Conservation (phyloP, 148 eudicot species). For the Linanthus parryae region DNA sequence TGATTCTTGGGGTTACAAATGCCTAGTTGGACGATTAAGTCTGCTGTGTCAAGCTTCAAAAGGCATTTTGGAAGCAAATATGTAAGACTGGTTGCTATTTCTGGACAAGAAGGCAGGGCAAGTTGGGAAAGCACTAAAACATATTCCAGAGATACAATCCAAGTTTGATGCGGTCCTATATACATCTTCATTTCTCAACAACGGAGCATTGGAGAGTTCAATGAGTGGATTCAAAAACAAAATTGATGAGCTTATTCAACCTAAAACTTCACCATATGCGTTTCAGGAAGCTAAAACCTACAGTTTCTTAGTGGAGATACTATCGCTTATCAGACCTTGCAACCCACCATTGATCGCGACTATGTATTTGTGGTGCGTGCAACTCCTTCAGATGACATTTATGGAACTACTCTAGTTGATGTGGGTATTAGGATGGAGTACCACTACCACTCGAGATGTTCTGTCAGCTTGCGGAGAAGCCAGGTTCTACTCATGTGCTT, state of each 20-base stretch:
- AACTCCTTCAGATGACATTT: not conserved
- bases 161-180: not conserved
- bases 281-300: too few species aligned
- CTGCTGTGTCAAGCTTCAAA: not conserved
- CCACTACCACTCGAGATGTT: slow-evolving; percentile 9
- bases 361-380: not conserved
- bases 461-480: not conserved
- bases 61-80: not conserved
- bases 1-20: too few species aligned
- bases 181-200: not conserved
- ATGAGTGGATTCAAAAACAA: not conserved
- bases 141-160: not conserved
- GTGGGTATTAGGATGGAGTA: slow-evolving; percentile 11
- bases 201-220: not conserved
- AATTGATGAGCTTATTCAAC: not conserved
- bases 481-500: not conserved
- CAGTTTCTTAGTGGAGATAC: not conserved
- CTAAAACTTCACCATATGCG: not conserved
- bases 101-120: not conserved
- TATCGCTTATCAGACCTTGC: not conserved
- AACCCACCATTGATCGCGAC: not conserved
- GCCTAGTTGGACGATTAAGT: not conserved
- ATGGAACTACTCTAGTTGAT: not conserved
- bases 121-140: not conserved
- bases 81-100: slow-evolving; percentile 1